Percentiles rank a stretch among this genome's conserved stretches.
phyloP scores from a whole-genome alignment of 2,329 filamentous ascomycete species.

The Botryotinia globosa region DNA sequence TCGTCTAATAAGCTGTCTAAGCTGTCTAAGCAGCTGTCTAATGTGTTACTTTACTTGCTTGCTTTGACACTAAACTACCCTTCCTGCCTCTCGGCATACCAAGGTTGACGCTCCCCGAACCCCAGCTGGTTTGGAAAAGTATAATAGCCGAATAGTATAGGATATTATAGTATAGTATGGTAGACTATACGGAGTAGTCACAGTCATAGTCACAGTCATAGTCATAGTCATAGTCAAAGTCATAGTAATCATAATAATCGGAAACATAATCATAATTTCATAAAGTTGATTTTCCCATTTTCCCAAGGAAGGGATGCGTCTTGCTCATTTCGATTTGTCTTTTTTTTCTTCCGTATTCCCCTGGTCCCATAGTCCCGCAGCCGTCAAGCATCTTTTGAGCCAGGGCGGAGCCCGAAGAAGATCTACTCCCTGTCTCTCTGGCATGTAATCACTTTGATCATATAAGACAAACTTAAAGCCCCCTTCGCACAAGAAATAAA shows the following conservation, averaged over 20 bases:
- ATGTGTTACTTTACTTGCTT: conserved; percentile 2
- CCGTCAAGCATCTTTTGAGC: conserved; percentile 25
- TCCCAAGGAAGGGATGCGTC: conserved; percentile 13
- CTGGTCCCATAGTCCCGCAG: conserved; percentile 32
- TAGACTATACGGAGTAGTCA: no score
- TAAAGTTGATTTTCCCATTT: conserved; percentile 16
- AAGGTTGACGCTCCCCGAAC: conserved; percentile 19
- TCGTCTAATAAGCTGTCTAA: conserved; percentile 8
- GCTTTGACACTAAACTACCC: conserved; percentile 16
- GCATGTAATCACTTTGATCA: conserved; percentile 32
- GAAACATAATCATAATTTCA: conserved; percentile 19
- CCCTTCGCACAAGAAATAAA: conserved; percentile 29
- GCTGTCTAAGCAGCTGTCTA: neutral
- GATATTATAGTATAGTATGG: no score
- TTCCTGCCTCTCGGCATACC: neutral
- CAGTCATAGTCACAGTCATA: no score
- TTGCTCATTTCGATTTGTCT: conserved; percentile 36
- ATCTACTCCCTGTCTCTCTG: conserved; percentile 31
- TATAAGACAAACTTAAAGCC: conserved; percentile 35
- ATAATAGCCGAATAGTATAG: conserved; percentile 2
- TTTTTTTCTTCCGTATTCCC: conserved; percentile 34
- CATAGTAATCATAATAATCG: conserved; percentile 1
- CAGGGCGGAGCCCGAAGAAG: conserved; percentile 28
- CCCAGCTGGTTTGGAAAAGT: neutral
- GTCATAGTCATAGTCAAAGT: no score